phyloP scores from a whole-genome alignment of 495 filamentous ascomycete species.

The Neurospora pannonica region DNA sequence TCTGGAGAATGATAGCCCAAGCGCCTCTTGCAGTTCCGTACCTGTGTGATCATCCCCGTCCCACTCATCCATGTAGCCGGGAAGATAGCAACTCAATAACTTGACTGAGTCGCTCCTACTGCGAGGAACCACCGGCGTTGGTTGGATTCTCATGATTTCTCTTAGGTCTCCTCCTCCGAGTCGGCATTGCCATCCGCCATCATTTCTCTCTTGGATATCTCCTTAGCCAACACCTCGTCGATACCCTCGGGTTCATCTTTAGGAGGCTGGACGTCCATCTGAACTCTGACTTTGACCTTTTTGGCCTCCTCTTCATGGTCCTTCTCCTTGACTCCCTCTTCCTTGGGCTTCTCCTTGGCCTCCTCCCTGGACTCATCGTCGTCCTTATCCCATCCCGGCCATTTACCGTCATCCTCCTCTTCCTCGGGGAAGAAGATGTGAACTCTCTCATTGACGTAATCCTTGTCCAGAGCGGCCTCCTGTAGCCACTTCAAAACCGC shows the following conservation, averaged over 20 bases:
- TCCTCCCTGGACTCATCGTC: not conserved
- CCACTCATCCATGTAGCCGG: not conserved
- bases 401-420: conserved; percentile 1
- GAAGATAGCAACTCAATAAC: not conserved
- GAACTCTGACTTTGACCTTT: not conserved
- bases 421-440: conserved; percentile 3
- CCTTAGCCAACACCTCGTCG: not conserved
- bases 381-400: not conserved
- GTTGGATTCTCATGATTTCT: not conserved
- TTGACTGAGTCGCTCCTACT: not conserved
- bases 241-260: not conserved
- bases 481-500: conserved; percentile 36
- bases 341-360: not conserved
- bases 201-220: not conserved
- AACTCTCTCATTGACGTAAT: not conserved
- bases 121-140: not conserved
- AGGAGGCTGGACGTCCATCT: not conserved
- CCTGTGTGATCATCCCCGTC: not conserved
- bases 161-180: not conserved
- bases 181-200: not conserved
- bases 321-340: not conserved
- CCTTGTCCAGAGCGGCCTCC: conserved; percentile 26
- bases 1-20: no score
- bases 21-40: not conserved
- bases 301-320: not conserved